Conservation (phyloP, 352 stramenopile species). For the Globisporangium nunn region DNA sequence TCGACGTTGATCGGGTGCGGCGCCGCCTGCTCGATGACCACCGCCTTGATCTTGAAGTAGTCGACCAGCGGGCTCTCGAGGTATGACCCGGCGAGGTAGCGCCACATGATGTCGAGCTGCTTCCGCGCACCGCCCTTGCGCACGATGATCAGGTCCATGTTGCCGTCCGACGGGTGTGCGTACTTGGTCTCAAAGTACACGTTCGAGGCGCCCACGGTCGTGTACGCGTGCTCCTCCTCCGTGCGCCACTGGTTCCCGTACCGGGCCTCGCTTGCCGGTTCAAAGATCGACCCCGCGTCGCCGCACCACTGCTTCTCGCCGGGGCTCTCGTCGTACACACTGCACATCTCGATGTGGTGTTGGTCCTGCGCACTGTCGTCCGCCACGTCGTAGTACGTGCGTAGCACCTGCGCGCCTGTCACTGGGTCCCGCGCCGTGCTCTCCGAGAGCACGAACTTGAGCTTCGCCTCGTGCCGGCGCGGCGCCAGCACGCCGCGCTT, state of each 20-base stretch:
- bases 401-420: constrained; percentile 46
- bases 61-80: constrained; percentile 48
- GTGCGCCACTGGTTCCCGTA: constrained; percentile 46
- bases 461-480: constrained; percentile 43
- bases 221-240: constrained; percentile 47
- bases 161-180: constrained; percentile 71
- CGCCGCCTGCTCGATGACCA: constrained; percentile 59
- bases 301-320: constrained; percentile 49
- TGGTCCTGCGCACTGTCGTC: constrained; percentile 54
- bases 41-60: constrained; percentile 75
- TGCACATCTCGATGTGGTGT: constrained; percentile 70
- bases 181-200: constrained; percentile 81
- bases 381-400: constrained; percentile 67
- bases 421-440: constrained; percentile 27
- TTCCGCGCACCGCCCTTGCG: constrained; percentile 40
- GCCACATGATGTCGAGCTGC: constrained; percentile 40
- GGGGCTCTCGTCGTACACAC: constrained; percentile 60
- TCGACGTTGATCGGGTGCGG: constrained; percentile 72
- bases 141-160: constrained; percentile 70
- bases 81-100: constrained; percentile 50
- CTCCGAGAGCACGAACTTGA: constrained; percentile 74
- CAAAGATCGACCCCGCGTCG: constrained; percentile 50
- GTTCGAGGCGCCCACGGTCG: constrained; percentile 58
- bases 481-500: constrained; percentile 54
- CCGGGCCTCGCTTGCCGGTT: constrained; percentile 50